Evolutionary conservation across 495 filamentous ascomycete genomes (phyloP).

Genomic region (Penicillium verhagenii): DNA sequence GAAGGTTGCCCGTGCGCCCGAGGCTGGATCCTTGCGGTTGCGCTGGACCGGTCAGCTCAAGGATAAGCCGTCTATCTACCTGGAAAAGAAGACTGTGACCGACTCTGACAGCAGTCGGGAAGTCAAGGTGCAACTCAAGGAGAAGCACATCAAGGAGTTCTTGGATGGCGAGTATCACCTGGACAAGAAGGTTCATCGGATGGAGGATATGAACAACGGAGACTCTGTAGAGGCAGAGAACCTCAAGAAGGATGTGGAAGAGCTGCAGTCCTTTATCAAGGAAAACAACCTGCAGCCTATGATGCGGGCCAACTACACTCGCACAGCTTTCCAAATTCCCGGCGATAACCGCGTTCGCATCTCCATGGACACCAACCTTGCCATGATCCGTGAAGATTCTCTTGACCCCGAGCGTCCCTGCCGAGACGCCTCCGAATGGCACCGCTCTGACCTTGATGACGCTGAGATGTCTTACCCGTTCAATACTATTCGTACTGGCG

Average conservation of each 20-base stretch:
- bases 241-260: slow-evolving; percentile 69
- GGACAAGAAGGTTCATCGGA: slow-evolving; percentile 84
- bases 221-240: slow-evolving; percentile 54
- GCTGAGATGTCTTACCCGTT: slow-evolving; percentile 83
- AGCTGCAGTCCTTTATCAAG: slow-evolving; percentile 77
- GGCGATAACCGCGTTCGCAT: slow-evolving; percentile 88
- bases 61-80: slow-evolving; percentile 69
- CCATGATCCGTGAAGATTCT: slow-evolving; percentile 88
- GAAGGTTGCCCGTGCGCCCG: slow-evolving; percentile 74
- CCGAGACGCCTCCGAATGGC: slow-evolving; percentile 85
- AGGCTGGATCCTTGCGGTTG: slow-evolving; percentile 79
- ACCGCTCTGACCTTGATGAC: slow-evolving; percentile 85
- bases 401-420: slow-evolving; percentile 82
- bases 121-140: slow-evolving; percentile 79
- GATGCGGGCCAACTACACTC: slow-evolving; percentile 86
- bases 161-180: slow-evolving; percentile 84
- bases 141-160: slow-evolving; percentile 89
- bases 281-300: slow-evolving; percentile 78
- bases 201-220: slow-evolving; percentile 65
- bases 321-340: slow-evolving; percentile 95
- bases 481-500: slow-evolving; percentile 77
- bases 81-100: slow-evolving; percentile 86
- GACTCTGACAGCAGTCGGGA: slow-evolving; percentile 73
- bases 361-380: slow-evolving; percentile 88
- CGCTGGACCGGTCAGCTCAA: slow-evolving; percentile 89